Evolutionary conservation across 768 basidiomycete genomes (phyloP), one percentile per base, ranked within the genome.

Genomic region (Suillus variegatus): DNA sequence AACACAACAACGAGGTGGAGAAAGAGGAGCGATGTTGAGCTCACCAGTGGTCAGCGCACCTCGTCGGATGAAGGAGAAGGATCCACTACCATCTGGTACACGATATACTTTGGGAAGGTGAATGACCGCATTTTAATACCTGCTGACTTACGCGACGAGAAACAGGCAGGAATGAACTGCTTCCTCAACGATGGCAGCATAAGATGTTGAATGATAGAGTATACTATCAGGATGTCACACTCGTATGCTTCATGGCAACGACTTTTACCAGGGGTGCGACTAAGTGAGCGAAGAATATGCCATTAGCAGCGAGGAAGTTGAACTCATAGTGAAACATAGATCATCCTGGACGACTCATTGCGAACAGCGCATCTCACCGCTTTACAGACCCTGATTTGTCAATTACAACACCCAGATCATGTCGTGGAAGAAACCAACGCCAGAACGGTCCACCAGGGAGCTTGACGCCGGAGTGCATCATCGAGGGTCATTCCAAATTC

Each of bases 81-180:
- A 46, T n/a, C 46, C 20, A n/a, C 46, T 32, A 54, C 32, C 16
- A 9, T 54, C 20, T 35, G 52, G 52, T 20, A 32, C 32, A 20
- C 52, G 8, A 55, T 35, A 32, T 32, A 35, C 54, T 55, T n/a
- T 36, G 54, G 54, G 20, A 55, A 55, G 54, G 54, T 55, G 54
- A 20, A 10, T 12, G 35, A n/a, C 10, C 4, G 4, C 18, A 14
- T 36, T n/a, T 9, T 13, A 6, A 47, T 47, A 13, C n/a, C n/a
- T 32, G 6, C 1, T 32, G 9, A 12, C 46, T 6, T 1, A 22
- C 46, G 2, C 54, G 35, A 32, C 9, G 9, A 12, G 20, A 55
- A 6, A 8, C 28, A 46, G 9, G 18, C 2, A 20, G 44, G 20
- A 4, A 46, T 46, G 44, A 46, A 4, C 32, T 32, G 32, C 4